Conservation (phyloP, 2,329 filamentous ascomycete species). For the Epichloe sibirici region DNA sequence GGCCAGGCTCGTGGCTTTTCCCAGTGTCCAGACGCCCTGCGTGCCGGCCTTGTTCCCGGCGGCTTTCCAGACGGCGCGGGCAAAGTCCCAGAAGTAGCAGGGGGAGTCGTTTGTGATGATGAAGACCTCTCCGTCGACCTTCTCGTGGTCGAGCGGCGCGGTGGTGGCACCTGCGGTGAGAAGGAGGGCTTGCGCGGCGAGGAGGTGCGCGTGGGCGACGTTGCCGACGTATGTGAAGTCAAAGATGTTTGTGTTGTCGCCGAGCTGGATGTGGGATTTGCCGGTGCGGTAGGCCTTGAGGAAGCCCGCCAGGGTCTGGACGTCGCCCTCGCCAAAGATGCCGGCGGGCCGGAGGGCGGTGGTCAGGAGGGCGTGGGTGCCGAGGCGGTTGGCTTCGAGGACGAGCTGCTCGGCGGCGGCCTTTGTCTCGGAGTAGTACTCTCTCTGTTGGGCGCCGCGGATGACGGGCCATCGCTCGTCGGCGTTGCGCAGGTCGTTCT, state of each 20-base stretch:
- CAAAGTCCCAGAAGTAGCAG: slow-evolving; percentile 84
- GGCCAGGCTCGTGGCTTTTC: slow-evolving; percentile 36
- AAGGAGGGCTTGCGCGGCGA: slow-evolving; percentile 64
- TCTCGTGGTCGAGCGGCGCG: slow-evolving; percentile 56
- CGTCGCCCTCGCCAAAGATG: slow-evolving; percentile 85
- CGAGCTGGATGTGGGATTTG: slow-evolving; percentile 69
- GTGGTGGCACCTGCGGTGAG: slow-evolving; percentile 42
- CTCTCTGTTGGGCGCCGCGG: slow-evolving; percentile 54
- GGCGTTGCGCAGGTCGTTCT: slow-evolving; percentile 67
- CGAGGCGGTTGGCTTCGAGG: slow-evolving; percentile 57
- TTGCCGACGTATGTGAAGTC: slow-evolving; percentile 55
- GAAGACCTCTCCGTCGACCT: slow-evolving; percentile 75
- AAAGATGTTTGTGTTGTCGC: slow-evolving; percentile 51
- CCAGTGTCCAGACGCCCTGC: slow-evolving; percentile 42
- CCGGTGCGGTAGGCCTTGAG: slow-evolving; percentile 56
- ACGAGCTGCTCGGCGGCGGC: slow-evolving; percentile 73
- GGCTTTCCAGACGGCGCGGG: slow-evolving; percentile 61
- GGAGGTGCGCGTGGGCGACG: slow-evolving; percentile 65
- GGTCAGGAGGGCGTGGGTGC: slow-evolving; percentile 52
- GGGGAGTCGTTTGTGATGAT: slow-evolving; percentile 84
- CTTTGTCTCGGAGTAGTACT: slow-evolving; percentile 78
- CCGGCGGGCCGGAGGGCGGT: slow-evolving; percentile 72
- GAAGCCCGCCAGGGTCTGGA: slow-evolving; percentile 60
- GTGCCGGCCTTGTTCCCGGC: slow-evolving; percentile 41
- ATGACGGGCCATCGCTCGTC: slow-evolving; percentile 74